phyloP scores from a whole-genome alignment of 176 grass and related monocot species.

The Otatea glauca region DNA sequence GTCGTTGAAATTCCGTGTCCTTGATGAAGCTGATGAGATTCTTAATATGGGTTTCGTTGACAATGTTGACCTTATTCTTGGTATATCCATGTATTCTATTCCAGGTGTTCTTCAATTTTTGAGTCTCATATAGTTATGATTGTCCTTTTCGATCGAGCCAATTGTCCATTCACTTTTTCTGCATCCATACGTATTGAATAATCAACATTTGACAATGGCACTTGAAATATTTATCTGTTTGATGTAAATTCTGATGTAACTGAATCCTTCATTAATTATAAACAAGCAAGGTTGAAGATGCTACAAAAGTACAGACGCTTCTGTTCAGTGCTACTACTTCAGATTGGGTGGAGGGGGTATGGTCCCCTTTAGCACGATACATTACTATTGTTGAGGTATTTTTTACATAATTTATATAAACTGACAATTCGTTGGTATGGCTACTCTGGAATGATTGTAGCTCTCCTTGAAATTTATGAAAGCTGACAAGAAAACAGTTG shows the following conservation, averaged over 20 bases:
- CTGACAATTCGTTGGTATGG: no score
- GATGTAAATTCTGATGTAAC: no score
- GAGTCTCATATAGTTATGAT: background rate
- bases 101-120: background rate
- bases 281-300: constrained; percentile 54
- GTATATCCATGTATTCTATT: constrained; percentile 44
- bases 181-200: no score
- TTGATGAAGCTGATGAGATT: constrained; percentile 99
- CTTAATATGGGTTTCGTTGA: constrained; percentile 98
- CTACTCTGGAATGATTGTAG: no score
- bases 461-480: constrained; percentile 85
- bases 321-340: constrained; percentile 95
- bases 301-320: constrained; percentile 93
- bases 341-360: constrained; percentile 61
- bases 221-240: no score
- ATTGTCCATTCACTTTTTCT: no score
- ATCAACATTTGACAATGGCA: no score
- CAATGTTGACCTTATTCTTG: constrained; percentile 94
- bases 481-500: constrained; percentile 72
- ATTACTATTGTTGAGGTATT: no score
- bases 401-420: no score
- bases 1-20: constrained; percentile 82
- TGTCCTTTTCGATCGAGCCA: no score
- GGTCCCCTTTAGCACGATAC: no score
- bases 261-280: no score